phyloP scores from a whole-genome alignment of 306 rosid genomes.

The Mimosa bimucronata region DNA sequence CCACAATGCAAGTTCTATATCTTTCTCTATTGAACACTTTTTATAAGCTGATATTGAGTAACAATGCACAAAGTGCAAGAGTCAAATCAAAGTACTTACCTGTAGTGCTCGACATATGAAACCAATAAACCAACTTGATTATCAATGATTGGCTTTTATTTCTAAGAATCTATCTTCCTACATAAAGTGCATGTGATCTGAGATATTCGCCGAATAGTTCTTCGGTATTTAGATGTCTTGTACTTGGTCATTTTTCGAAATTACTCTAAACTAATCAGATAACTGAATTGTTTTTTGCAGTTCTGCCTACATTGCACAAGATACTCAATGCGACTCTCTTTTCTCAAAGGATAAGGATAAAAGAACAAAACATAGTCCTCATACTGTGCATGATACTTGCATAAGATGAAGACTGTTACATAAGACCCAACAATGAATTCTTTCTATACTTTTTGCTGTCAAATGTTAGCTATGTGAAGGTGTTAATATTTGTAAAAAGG shows the following conservation, averaged over 20 bases:
- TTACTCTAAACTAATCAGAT: conserved; percentile 1
- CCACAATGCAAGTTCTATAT: too few species aligned
- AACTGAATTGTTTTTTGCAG: conserved; percentile 23
- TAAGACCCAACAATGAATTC: neutral
- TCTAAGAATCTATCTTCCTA: too few species aligned
- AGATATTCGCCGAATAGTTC: too few species aligned
- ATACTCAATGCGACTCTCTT: conserved; percentile 21
- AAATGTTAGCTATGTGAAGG: neutral
- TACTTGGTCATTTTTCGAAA: conserved; percentile 2
- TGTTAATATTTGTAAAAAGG: conserved; percentile 4
- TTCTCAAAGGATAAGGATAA: conserved; percentile 33
- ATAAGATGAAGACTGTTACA: neutral
- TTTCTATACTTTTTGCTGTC: conserved; percentile 31
- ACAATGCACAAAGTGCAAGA: neutral
- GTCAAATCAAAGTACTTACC: too few species aligned
- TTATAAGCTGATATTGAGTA: conserved; percentile 15
- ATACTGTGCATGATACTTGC: neutral
- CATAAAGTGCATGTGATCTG: too few species aligned
- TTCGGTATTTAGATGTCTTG: too few species aligned
- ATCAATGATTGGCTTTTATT: too few species aligned
- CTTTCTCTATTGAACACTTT: neutral
- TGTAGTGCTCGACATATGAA: too few species aligned
- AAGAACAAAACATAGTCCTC: conserved; percentile 29
- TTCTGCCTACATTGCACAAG: conserved; percentile 42
- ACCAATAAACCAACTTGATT: too few species aligned